Evolutionary conservation across 441 rosid genomes (phyloP).

Genomic region (Melastoma candidum): DNA sequence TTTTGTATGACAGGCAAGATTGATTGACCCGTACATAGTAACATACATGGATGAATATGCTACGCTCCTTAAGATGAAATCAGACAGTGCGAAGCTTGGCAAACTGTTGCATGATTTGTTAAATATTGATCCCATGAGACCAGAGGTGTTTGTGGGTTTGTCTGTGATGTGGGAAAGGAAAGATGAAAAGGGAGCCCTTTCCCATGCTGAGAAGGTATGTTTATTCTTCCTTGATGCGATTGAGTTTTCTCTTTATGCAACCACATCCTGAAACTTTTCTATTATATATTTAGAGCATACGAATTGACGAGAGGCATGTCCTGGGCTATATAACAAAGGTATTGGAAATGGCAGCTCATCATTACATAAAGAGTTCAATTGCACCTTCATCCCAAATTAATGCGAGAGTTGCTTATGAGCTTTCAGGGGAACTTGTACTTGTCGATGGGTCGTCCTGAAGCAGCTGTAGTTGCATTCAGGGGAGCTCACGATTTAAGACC

Average conservation of each 20-base stretch:
- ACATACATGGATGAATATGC: conserved; percentile 98
- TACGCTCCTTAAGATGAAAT: conserved; percentile 79
- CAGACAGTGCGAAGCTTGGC: conserved; percentile 69
- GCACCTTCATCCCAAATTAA: not conserved
- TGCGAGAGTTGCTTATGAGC: conserved; percentile 1
- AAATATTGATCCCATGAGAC: conserved; percentile 72
- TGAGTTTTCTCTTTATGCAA: conserved; percentile 7
- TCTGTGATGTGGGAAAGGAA: conserved; percentile 80
- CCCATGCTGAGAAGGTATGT: conserved; percentile 92
- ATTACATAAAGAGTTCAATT: too few species aligned
- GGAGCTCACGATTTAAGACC: conserved; percentile 91
- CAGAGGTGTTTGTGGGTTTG: conserved; percentile 85
- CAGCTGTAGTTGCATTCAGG: conserved; percentile 85
- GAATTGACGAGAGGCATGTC: conserved; percentile 85
- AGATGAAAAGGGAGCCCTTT: conserved; percentile 73
- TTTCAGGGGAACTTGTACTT: conserved; percentile 80
- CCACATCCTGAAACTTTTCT: conserved; percentile 18
- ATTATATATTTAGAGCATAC: conserved; percentile 58
- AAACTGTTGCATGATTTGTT: conserved; percentile 87
- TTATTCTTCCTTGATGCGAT: conserved; percentile 11
- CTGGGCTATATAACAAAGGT: conserved; percentile 95
- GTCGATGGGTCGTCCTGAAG: conserved; percentile 69
- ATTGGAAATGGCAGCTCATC: conserved; percentile 4
- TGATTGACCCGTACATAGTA: conserved; percentile 75
- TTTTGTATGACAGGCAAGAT: conserved; percentile 47